Evolutionary conservation across 2,329 filamentous ascomycete genomes (phyloP), one percentile per base, ranked within the genome.

Genomic region (Botrytis cinerea): DNA sequence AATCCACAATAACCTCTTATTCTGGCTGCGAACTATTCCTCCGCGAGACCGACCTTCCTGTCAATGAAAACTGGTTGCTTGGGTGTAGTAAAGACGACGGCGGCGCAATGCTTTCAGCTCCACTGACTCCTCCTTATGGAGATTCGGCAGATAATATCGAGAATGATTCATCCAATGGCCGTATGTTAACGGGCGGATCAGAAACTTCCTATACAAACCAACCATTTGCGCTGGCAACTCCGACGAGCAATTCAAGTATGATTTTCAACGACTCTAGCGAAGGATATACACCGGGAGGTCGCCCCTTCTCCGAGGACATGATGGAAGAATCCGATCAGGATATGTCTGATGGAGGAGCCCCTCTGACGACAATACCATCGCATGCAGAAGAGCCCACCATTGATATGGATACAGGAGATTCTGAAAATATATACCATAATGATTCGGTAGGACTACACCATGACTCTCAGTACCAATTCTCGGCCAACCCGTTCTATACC

Each of bases 291-390:
- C 60, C 70, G 54, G 76, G 75, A 25, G 68, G 74, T n/a, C 69
- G 69, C 48, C 51, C 64, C 38, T 74, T 75, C 2, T 54, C 64
- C 12, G 69, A 66, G 14, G 68, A 74, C n/a, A 28, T 40, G 35
- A 64, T 73, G 61, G 73, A 63, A 48, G 78, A 80, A 60, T 78
- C 79, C 64, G 78, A 80, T 70, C 76, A 76, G 71, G 78, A 80
- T 60, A 80, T 80, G 79, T 78, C 78, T 20, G 79, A 80, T 59
- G 78, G 77, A 62, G 79, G 78, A 35, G 78, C 70, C 38, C 69
- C 72, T 43, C 74, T 79, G 67, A 76, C 70, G 25, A 74, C 76
- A 73, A 75, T 75, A 35, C 61, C 74, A 35, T 75, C 77, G 20
- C 75, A 79, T 66, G 75, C 75, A 35, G 74, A 75, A 60, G 61